These are phyloP conservation scores for Xylaria sp. DNA, from an alignment of 2,329 filamentous ascomycete genomes.

Conservation along the genomic window DNA sequence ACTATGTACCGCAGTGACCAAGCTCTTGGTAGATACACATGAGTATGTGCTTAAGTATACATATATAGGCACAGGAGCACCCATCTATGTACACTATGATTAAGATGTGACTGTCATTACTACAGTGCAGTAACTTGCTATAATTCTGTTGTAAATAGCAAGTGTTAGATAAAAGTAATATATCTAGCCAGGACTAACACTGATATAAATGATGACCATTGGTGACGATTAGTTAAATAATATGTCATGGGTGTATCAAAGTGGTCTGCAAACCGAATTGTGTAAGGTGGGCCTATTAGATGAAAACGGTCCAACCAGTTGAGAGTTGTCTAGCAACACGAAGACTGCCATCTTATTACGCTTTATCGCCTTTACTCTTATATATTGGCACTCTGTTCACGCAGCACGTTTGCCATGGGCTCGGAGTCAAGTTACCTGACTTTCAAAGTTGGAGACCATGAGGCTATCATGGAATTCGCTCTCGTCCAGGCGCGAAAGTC, in stretches of 20 bases:
- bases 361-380: no score
- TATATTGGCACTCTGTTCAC: neutral
- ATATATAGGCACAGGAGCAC: neutral
- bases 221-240: no score
- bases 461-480: conserved; percentile 3
- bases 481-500: conserved; percentile 2
- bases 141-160: no score
- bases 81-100: neutral
- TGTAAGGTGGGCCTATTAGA: no score
- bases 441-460: neutral
- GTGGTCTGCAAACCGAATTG: no score
- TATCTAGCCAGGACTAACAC: no score
- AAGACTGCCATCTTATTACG: neutral
- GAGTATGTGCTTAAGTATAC: no score
- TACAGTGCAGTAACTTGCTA: no score
- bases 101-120: no score
- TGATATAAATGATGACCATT: no score
- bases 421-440: neutral
- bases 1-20: neutral
- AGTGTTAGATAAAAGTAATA: no score
- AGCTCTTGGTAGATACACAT: neutral
- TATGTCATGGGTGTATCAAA: no score
- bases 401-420: neutral
- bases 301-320: neutral
- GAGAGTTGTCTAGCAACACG: neutral